These are phyloP conservation scores for Zasmidium citrigriseum DNA, from an alignment of 2,329 filamentous ascomycete species.

Conservation along the genomic window DNA sequence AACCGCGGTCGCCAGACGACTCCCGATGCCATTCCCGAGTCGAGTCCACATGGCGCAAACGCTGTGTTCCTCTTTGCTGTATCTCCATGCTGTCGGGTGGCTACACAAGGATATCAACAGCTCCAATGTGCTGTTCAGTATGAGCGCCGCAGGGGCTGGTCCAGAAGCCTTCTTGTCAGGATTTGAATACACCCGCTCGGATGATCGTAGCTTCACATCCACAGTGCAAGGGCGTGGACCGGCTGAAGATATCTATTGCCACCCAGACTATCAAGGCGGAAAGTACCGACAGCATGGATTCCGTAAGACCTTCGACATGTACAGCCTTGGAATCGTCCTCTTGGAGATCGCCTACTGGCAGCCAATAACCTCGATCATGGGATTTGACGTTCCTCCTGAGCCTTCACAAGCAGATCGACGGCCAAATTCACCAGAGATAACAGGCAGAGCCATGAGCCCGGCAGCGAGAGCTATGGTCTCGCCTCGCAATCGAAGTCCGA, in stretches of 20 bases:
- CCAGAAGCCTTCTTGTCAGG: not conserved
- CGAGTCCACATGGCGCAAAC: not conserved
- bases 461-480: too few relatives aligned
- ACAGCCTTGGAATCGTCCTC: not conserved
- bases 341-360: not conserved
- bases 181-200: not conserved
- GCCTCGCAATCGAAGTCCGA: not conserved
- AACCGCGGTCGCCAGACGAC: not conserved
- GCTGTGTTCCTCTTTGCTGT: not conserved
- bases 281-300: not conserved
- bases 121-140: not conserved
- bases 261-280: not conserved
- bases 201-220: not conserved
- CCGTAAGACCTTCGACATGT: not conserved
- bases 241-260: not conserved
- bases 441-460: not conserved
- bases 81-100: conserved; percentile 1
- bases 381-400: not conserved
- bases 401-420: not conserved
- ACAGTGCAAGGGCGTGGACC: not conserved
- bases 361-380: not conserved
- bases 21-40: not conserved
- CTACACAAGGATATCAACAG: conserved; percentile 1
- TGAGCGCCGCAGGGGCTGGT: not conserved
- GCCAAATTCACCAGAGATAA: not conserved